Conservation (phyloP, 176 grass and related monocot species). For the Avena insularis region DNA sequence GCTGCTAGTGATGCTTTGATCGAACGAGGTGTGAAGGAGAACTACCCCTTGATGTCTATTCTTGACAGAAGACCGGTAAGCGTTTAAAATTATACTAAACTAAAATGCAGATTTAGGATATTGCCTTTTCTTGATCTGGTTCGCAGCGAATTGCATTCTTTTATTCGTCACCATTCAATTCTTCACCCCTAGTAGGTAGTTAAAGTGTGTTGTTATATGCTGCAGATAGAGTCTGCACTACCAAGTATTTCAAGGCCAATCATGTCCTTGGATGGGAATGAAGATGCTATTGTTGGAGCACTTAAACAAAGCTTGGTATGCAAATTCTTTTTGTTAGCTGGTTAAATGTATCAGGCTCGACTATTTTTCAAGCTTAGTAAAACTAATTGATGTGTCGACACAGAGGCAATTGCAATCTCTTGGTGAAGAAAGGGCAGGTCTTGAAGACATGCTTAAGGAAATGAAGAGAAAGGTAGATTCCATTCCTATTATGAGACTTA, state of each 20-base stretch:
- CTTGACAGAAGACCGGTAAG: constrained; percentile 88
- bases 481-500: constrained; percentile 6
- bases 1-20: constrained; percentile 82
- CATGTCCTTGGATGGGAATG: constrained; percentile 98
- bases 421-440: constrained; percentile 92
- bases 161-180: constrained; percentile 21
- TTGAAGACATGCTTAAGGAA: constrained; percentile 99
- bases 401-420: constrained; percentile 97
- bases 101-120: constrained; percentile 11
- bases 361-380: constrained; percentile 34
- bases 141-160: neutral
- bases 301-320: constrained; percentile 99
- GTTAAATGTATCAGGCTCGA: neutral
- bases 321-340: constrained; percentile 34
- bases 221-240: constrained; percentile 97
- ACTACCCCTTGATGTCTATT: constrained; percentile 84
- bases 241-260: constrained; percentile 99
- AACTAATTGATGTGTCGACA: constrained; percentile 36
- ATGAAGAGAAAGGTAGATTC: constrained; percentile 93
- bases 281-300: constrained; percentile 96
- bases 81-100: constrained; percentile 34
- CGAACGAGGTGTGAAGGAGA: constrained; percentile 78
- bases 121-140: constrained; percentile 39
- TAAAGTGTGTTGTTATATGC: constrained; percentile 37
- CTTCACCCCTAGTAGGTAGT: constrained; percentile 37